Percentiles rank a stretch among this genome's conserved stretches.
Evolutionary conservation across 1,284 basidiomycete genomes (phyloP).

Genomic region (Bjerkandera adusta): DNA sequence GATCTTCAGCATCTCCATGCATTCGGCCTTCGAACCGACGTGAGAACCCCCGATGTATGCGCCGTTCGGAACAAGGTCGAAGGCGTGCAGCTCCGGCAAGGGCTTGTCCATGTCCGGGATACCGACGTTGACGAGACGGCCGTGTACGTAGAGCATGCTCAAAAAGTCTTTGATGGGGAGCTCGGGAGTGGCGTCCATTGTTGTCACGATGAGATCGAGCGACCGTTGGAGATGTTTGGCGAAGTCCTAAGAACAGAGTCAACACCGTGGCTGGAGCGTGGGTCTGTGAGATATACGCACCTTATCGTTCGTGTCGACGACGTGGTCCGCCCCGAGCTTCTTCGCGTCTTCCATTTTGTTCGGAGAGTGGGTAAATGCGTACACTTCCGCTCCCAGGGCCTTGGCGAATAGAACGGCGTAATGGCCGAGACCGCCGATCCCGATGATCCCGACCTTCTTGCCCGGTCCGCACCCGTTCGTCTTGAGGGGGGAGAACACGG

Average conservation of each 20-base stretch:
- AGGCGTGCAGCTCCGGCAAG: slow-evolving; percentile 36
- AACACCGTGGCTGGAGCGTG: background rate
- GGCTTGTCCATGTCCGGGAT: slow-evolving; percentile 42
- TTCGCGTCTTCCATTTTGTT: slow-evolving; percentile 64
- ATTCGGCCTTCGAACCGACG: slow-evolving; percentile 66
- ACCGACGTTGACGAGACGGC: slow-evolving; percentile 53
- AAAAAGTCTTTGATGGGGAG: slow-evolving; percentile 37
- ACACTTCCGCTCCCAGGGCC: slow-evolving; percentile 46
- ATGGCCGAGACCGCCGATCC: slow-evolving; percentile 55
- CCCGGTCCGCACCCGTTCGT: slow-evolving; percentile 61
- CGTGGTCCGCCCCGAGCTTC: slow-evolving; percentile 58
- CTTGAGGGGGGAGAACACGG: slow-evolving; percentile 63
- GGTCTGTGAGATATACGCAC: too few relatives aligned
- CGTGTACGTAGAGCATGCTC: slow-evolving; percentile 48
- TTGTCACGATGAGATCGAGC: slow-evolving; percentile 65
- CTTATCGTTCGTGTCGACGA: slow-evolving; percentile 41
- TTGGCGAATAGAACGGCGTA: slow-evolving; percentile 26
- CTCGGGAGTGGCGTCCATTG: slow-evolving; percentile 29
- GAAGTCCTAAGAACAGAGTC: slow-evolving; percentile 32
- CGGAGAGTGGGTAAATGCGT: slow-evolving; percentile 64
- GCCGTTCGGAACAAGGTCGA: slow-evolving; percentile 38
- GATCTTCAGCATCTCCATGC: slow-evolving; percentile 55
- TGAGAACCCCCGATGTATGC: slow-evolving; percentile 41
- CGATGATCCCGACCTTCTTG: slow-evolving; percentile 66
- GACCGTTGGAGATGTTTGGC: slow-evolving; percentile 39